phyloP scores from a whole-genome alignment of 2,329 filamentous ascomycete genomes.

The Ophiocordyceps camponoti-floridani region DNA sequence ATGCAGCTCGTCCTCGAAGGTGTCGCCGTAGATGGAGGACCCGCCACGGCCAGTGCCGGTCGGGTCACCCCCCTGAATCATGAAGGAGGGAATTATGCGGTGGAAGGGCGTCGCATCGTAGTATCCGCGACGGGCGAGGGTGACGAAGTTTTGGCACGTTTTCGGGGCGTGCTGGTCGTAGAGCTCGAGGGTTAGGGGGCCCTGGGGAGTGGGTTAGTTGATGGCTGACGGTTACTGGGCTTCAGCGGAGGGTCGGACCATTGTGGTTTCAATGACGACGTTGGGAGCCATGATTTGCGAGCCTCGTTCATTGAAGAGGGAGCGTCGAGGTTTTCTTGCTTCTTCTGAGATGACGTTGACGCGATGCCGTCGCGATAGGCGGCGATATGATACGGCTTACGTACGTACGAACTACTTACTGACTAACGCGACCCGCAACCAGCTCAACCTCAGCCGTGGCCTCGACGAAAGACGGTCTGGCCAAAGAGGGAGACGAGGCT shows the following conservation, averaged over 20 bases:
- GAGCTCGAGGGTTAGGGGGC: constrained; percentile 71
- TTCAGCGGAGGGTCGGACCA: constrained; percentile 33
- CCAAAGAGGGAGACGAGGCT: too few species aligned
- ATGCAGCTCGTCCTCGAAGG: constrained; percentile 84
- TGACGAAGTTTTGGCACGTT: constrained; percentile 75
- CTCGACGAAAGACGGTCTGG: too few species aligned
- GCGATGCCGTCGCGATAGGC: neutral
- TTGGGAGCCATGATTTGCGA: constrained; percentile 48
- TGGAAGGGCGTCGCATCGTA: constrained; percentile 80
- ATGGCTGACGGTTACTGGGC: neutral
- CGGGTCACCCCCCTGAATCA: constrained; percentile 89
- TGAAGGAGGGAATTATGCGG: constrained; percentile 89
- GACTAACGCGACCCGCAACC: too few species aligned
- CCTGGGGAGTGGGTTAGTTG: constrained; percentile 28
- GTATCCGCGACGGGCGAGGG: constrained; percentile 67
- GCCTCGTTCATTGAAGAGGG: neutral
- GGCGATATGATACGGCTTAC: neutral
- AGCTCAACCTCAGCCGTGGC: too few species aligned
- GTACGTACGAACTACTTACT: neutral
- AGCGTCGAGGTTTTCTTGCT: neutral
- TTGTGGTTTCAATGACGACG: constrained; percentile 67
- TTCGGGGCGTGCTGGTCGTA: constrained; percentile 79
- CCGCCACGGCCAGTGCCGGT: constrained; percentile 87
- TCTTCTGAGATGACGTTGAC: neutral
- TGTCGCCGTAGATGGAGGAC: constrained; percentile 75